phyloP scores from a whole-genome alignment of 192 early-diverging fungal genomes.

The Backusella mclennaniae region DNA sequence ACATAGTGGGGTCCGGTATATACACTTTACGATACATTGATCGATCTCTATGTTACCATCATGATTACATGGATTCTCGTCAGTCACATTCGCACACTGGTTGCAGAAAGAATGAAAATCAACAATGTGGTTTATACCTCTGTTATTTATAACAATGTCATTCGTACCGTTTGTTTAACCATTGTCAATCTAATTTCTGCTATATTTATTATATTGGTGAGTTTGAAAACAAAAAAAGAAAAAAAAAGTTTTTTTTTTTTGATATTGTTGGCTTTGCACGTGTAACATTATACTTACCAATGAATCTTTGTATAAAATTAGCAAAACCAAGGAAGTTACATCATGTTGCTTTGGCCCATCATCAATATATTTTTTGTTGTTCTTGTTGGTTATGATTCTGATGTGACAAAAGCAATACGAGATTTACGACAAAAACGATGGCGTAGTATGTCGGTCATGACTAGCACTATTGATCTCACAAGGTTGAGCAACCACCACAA shows the following conservation, averaged over 20 bases:
- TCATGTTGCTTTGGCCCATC: conserved; percentile 28
- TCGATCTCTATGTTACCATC: conserved; percentile 26
- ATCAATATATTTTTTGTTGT: conserved; percentile 31
- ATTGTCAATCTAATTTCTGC: conserved; percentile 30
- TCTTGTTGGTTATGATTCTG: conserved; percentile 30
- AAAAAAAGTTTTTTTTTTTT: neutral
- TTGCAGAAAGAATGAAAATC: conserved; percentile 4
- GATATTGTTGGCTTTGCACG: neutral
- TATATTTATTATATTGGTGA: conserved; percentile 25
- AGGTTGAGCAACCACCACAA: neutral
- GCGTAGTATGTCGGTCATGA: neutral
- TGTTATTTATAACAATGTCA: conserved; percentile 18
- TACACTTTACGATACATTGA: conserved; percentile 27
- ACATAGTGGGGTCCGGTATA: conserved; percentile 30
- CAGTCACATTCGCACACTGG: conserved; percentile 17
- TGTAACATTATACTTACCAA: conserved; percentile 1
- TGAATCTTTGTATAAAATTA: neutral
- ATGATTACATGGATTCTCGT: conserved; percentile 19
- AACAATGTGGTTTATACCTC: conserved; percentile 23
- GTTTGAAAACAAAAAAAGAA: too few relatives aligned
- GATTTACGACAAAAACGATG: conserved; percentile 3
- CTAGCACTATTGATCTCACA: neutral
- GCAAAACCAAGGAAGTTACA: neutral
- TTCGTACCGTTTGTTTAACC: conserved; percentile 21
- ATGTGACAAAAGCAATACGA: conserved; percentile 18